Evolutionary conservation across 176 grass and related monocot species (phyloP).

Genomic region (Lolium rigidum): DNA sequence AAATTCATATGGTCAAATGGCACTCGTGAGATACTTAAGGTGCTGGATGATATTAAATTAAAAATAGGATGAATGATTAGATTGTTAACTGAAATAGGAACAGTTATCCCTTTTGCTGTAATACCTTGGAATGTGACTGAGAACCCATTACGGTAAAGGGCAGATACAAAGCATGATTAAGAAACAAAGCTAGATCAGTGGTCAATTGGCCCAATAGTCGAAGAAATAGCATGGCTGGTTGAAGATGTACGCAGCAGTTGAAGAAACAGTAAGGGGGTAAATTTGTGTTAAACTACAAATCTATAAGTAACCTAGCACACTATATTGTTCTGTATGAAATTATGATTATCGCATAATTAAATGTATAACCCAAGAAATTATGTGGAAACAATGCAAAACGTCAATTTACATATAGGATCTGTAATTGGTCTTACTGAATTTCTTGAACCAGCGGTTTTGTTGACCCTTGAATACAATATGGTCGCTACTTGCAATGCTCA

Average conservation of each 20-base stretch:
- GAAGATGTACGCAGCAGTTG: not conserved
- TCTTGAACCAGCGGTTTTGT: not conserved
- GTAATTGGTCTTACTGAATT: not conserved
- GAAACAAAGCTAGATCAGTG: constrained; percentile 2
- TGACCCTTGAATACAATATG: not conserved
- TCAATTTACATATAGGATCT: not conserved
- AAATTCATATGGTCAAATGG: not conserved
- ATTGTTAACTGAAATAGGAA: not conserved
- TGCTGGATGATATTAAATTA: not conserved
- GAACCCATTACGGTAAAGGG: not conserved
- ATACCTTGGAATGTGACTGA: not conserved
- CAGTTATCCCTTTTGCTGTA: not conserved
- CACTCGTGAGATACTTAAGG: not conserved
- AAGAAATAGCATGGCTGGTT: not conserved
- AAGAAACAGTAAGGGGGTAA: not conserved
- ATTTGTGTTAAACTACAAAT: not conserved
- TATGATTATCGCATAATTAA: not conserved
- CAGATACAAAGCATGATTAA: not conserved
- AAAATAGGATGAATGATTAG: not conserved
- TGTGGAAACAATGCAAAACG: not conserved
- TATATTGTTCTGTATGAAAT: not conserved
- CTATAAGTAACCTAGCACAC: not conserved
- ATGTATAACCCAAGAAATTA: not conserved
- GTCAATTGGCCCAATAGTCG: not conserved
- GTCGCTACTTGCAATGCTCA: not conserved